Evolutionary conservation across 2,329 filamentous ascomycete genomes (phyloP).

Genomic region (Trichoderma endophyticum): DNA sequence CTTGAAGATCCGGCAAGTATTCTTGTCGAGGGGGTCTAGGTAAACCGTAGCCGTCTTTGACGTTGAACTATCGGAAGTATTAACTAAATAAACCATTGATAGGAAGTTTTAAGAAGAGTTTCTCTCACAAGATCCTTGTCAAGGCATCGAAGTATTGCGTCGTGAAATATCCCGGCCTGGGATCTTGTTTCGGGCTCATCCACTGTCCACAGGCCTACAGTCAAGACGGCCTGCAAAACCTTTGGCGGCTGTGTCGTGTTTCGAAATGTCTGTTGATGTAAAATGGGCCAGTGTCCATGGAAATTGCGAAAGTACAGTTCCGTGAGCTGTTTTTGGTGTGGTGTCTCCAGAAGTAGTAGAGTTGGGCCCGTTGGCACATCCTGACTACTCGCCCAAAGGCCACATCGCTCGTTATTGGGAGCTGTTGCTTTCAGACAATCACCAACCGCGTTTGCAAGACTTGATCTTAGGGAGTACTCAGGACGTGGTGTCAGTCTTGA

Average conservation of each 20-base stretch:
- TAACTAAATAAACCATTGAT: neutral
- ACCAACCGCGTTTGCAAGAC: neutral
- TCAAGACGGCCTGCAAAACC: neutral
- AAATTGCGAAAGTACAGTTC: neutral
- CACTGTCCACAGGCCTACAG: neutral
- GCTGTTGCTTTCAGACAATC: neutral
- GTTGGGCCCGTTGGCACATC: neutral
- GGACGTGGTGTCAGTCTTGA: neutral
- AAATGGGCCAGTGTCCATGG: neutral
- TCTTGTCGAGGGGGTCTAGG: neutral
- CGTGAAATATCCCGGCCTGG: neutral
- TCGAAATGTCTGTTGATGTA: neutral
- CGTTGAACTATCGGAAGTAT: neutral
- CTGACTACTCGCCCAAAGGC: neutral
- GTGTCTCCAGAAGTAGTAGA: neutral
- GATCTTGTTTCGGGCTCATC: neutral
- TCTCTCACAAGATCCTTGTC: neutral
- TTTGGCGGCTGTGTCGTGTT: neutral
- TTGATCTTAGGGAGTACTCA: neutral
- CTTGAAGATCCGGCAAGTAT: neutral
- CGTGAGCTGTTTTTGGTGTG: neutral
- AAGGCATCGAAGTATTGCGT: neutral
- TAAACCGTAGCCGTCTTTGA: neutral
- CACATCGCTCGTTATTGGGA: neutral
- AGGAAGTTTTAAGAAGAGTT: neutral